Evolutionary conservation across 352 stramenopile genomes (phyloP), one percentile per base, ranked within the genome.

Genomic region (Peronospora belbahrii): DNA sequence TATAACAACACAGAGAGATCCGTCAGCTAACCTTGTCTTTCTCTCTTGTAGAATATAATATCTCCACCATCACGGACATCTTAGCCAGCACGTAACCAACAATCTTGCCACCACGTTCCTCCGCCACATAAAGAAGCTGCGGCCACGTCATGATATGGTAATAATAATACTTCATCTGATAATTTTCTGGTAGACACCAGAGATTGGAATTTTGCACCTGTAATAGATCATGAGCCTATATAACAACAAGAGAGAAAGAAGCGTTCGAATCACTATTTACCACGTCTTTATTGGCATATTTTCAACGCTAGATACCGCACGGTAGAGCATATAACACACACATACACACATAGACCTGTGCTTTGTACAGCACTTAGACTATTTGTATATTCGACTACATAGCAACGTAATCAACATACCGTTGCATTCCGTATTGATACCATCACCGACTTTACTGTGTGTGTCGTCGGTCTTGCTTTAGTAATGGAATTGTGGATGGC

Each of bases 101-200:
- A 67, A 99, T 98, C 56, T 97, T 97, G 38, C 95, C 93, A 53
- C 95, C 85, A 62, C 96, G 83, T 58, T 98, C 95, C 66, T 99
- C 96, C 0, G 96, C 96, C 19, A 99, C 97, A 68, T 98, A 97
- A 9, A 99, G 85, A 42, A 99, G 79, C 65, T 99, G 95, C 25
- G 97, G 97, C 97, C 97, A 99, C 45, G 93, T 94, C 48, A 99
- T 88, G 54, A 99, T 88, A 68, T 99, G 97, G 82, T 99, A 99
- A 56, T 98, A 97, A 72, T 99, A 99, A 72, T 99, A 99, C 68
- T 99, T 98, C 86, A 98, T 97, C 75, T 98, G 94, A 70, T 99
- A 99, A 72, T 99, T 99, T 66, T 99, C 97, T 2, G 97, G 97
- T 38, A 99, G 80, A 76, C 96, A 99, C 93, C 95, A 98, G 24